A percentile compares a stretch with the other conserved stretches of the same genome.
Conservation (phyloP, 2,329 filamentous ascomycete species). For the Paecilomyces sp. region DNA sequence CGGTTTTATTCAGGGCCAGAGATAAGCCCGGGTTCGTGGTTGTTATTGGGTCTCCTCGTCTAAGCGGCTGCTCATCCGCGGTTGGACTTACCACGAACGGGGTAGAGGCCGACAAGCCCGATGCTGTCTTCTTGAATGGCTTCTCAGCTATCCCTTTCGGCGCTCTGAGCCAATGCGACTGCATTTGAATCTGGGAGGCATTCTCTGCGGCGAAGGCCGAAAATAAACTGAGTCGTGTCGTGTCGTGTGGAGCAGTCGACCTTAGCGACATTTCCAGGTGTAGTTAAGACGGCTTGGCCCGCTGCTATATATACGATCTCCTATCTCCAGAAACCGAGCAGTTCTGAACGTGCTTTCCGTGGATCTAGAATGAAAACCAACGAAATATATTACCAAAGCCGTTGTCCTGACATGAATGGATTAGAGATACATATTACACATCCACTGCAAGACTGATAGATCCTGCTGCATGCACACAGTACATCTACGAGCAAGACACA, state of each 20-base stretch:
- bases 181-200: not conserved
- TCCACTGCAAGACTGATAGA: not conserved
- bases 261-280: not conserved
- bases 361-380: not conserved
- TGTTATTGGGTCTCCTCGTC: not conserved
- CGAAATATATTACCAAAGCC: not conserved
- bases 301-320: not conserved
- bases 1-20: constrained; percentile 2
- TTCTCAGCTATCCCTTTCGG: not conserved
- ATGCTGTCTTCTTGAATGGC: not conserved
- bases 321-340: not conserved
- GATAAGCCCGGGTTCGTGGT: not conserved
- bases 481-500: constrained; percentile 7
- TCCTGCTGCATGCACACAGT: not conserved
- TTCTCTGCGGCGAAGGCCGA: not conserved
- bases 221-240: not conserved
- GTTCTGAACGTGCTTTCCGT: not conserved
- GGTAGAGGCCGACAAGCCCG: constrained; percentile 6
- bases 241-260: too few relatives aligned
- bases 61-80: constrained; percentile 2
- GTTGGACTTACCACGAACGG: constrained; percentile 15
- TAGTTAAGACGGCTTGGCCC: not conserved
- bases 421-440: not conserved
- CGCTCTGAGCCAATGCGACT: not conserved
- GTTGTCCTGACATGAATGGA: too few relatives aligned